These are phyloP conservation scores for Scheffersomyces illinoinensis DNA, from an alignment of 1,139 yeast genomes.

Conservation along the genomic window DNA sequence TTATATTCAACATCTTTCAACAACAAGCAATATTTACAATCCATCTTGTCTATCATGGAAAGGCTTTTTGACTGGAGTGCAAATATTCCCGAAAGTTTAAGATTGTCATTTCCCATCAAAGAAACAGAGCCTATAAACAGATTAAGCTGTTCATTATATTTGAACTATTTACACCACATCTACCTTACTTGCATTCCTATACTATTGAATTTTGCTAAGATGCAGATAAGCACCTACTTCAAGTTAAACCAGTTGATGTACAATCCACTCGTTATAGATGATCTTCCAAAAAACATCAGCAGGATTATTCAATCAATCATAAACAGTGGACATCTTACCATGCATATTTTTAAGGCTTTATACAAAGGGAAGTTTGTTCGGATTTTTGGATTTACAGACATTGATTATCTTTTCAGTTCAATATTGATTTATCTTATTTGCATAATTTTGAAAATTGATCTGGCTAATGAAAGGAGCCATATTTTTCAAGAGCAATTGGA, in stretches of 20 bases:
- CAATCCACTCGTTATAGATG: slow-evolving; percentile 7
- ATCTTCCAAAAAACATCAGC: slow-evolving; percentile 22
- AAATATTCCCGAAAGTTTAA: slow-evolving; percentile 19
- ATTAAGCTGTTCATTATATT: slow-evolving; percentile 26
- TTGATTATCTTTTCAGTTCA: slow-evolving; percentile 25
- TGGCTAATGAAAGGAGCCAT: slow-evolving; percentile 6
- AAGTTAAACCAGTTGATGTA: slow-evolving; percentile 4
- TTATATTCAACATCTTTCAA: slow-evolving; percentile 19
- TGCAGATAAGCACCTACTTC: slow-evolving; percentile 13
- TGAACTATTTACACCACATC: slow-evolving; percentile 31
- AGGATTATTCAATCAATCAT: slow-evolving; percentile 19
- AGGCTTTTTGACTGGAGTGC: slow-evolving; percentile 23
- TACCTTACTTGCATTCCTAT: slow-evolving; percentile 30
- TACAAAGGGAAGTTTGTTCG: slow-evolving; percentile 19
- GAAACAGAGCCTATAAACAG: slow-evolving; percentile 15
- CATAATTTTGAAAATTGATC: slow-evolving; percentile 16
- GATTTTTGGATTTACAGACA: slow-evolving; percentile 28
- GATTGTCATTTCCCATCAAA: slow-evolving; percentile 11
- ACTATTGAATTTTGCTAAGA: slow-evolving; percentile 22
- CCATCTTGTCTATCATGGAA: slow-evolving; percentile 19
- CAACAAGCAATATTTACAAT: slow-evolving; percentile 17
- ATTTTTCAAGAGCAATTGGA: slow-evolving; percentile 22
- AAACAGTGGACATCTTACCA: slow-evolving; percentile 26
- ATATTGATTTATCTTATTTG: slow-evolving; percentile 25
- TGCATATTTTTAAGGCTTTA: slow-evolving; percentile 23